A percentile compares a stretch with the other conserved stretches of the same genome.
Evolutionary conservation across 495 filamentous ascomycete species (phyloP).

Genomic region (Tuber aestivum): DNA sequence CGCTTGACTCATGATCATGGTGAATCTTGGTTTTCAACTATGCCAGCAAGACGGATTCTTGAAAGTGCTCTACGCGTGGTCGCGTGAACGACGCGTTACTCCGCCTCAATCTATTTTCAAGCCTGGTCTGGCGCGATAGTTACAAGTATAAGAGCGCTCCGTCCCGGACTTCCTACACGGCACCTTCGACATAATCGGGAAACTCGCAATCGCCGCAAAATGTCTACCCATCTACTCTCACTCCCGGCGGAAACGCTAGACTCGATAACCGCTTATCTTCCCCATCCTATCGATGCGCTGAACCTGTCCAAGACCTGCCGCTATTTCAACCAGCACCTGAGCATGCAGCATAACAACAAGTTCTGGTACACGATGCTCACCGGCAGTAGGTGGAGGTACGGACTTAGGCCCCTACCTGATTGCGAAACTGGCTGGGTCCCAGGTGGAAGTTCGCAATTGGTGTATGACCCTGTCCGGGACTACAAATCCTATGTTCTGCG

Average conservation of each 20-base stretch:
- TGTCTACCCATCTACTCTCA: not conserved
- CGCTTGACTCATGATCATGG: not conserved
- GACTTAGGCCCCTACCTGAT: no score
- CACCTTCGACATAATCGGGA: not conserved
- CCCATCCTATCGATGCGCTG: not conserved
- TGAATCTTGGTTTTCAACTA: not conserved
- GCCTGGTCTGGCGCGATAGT: not conserved
- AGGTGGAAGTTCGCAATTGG: not conserved
- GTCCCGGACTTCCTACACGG: not conserved
- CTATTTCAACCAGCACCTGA: not conserved
- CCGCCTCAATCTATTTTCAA: not conserved
- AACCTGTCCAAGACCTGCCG: not conserved
- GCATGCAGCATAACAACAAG: not conserved
- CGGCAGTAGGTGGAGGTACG: not conserved
- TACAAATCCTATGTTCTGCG: not conserved
- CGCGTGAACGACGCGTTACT: not conserved
- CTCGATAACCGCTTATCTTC: not conserved
- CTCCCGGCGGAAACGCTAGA: constrained; percentile 1
- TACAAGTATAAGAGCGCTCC: not conserved
- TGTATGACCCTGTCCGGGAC: not conserved
- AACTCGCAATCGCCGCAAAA: not conserved
- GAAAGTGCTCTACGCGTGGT: not conserved
- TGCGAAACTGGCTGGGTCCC: no score
- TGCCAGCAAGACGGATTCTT: not conserved
- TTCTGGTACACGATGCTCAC: not conserved